These are phyloP conservation scores for Paramecium sexaurelia DNA, from an alignment of 73 alveolate genomes.

Conservation along the genomic window DNA sequence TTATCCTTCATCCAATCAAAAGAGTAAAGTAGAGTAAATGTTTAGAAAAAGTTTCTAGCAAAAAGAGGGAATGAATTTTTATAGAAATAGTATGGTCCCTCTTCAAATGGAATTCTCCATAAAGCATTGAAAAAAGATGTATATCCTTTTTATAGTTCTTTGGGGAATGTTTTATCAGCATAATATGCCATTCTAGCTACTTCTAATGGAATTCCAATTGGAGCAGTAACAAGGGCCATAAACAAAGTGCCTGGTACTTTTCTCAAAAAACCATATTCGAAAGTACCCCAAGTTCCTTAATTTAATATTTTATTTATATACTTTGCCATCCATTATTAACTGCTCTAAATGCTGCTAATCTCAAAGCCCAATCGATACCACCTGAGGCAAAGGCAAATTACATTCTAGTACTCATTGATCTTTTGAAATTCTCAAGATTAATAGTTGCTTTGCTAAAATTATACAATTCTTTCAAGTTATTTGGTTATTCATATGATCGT, in stretches of 20 bases:
- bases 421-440: slow-evolving; percentile 58
- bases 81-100: slow-evolving; percentile 81
- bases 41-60: slow-evolving; percentile 70
- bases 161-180: slow-evolving; percentile 87
- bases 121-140: slow-evolving; percentile 81
- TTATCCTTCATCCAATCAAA: slow-evolving; percentile 80
- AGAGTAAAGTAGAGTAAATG: slow-evolving; percentile 68
- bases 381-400: slow-evolving; percentile 59
- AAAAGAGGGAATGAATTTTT: slow-evolving; percentile 80
- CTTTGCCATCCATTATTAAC: slow-evolving; percentile 68
- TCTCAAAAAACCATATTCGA: slow-evolving; percentile 61
- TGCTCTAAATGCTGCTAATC: slow-evolving; percentile 65
- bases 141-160: slow-evolving; percentile 78
- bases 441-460: slow-evolving; percentile 43
- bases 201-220: slow-evolving; percentile 76
- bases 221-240: slow-evolving; percentile 62
- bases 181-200: slow-evolving; percentile 81
- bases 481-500: slow-evolving; percentile 49
- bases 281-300: slow-evolving; percentile 53
- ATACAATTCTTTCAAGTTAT: slow-evolving; percentile 5
- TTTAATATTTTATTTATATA: background rate
- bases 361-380: slow-evolving; percentile 58
- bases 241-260: slow-evolving; percentile 60
- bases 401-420: slow-evolving; percentile 57
- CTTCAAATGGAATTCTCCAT: slow-evolving; percentile 84